Base-by-base conservation (phyloP, 2,329 filamentous ascomycete genomes). In the Penicillium psychrosexuale region DNA sequence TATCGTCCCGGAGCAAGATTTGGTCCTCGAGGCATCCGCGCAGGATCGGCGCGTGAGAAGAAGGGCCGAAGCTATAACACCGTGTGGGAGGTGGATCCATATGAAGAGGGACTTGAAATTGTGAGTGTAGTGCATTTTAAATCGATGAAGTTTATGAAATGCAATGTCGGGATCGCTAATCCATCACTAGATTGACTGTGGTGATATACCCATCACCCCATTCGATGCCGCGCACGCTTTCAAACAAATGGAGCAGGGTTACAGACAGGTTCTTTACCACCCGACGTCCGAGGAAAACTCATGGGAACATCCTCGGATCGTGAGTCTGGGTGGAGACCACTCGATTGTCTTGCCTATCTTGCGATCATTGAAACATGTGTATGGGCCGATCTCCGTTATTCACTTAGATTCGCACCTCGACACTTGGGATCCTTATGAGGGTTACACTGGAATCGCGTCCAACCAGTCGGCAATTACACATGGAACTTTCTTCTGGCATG, bases 1-100 rank as follows among this genome's bases (percentile, higher is more conserved):
- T 73, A 71, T 54, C 63, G 69, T 3, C 65, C 67, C 3, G 68
- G 69, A 17, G 65, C 69, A 15, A 60, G 69, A 11, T 69, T 72
- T 42, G 70, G 69, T 5, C 70, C 70, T 3, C 61, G 65, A 7
- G 68, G 63, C 1, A 70, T 71, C 42, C 66, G 70, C 11, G 63
- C 67, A 6, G 67, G 60, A 27, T 68, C 63, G 5, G 63, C 62
- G 1, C 65, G 66, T 15, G 65, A 70, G 45, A 65, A 67, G 43
- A 66, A 66, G 34, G 62, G 65, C 30, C 60, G 67, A 9, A 65
- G 63, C 57, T 69, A 67, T 54, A 67, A 68, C 43, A 61, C 62
- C 5, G 55, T 65, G 13, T 68, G 62, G 65, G 63, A 57, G 4
- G 52, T 69, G 1, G 62, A 70, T 49, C 68, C 67, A 2, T 64